Conservation (phyloP, 2,329 filamentous ascomycete genomes). For the Fusarium sp. region DNA sequence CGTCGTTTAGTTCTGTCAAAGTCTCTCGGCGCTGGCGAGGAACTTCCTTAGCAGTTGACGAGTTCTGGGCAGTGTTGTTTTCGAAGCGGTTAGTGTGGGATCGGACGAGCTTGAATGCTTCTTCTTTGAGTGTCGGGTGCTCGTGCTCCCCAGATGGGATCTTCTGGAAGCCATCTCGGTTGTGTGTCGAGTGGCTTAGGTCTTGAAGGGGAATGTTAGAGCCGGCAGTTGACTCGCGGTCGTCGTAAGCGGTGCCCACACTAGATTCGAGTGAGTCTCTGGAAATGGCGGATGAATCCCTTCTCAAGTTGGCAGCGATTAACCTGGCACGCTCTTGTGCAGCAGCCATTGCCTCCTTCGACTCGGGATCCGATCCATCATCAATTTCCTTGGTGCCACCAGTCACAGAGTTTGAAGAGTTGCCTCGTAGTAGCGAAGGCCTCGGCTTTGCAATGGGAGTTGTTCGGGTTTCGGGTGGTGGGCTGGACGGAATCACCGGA, state of each 20-base stretch:
- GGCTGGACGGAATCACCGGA: conserved; percentile 29
- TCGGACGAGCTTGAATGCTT: conserved; percentile 58
- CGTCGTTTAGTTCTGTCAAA: conserved; percentile 53
- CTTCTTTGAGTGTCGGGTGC: conserved; percentile 40
- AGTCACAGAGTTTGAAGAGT: conserved; percentile 54
- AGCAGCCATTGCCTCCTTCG: conserved; percentile 51
- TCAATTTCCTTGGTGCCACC: conserved; percentile 38
- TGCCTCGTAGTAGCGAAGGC: conserved; percentile 58
- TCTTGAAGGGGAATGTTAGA: conserved; percentile 50
- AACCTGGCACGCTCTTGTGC: conserved; percentile 58
- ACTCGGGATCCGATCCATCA: conserved; percentile 45
- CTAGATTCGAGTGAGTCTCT: conserved; percentile 55
- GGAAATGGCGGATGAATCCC: conserved; percentile 50
- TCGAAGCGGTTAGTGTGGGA: conserved; percentile 53
- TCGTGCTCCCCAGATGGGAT: conserved; percentile 21
- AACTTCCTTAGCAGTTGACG: conserved; percentile 22
- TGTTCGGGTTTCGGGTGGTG: conserved; percentile 28
- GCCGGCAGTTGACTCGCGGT: conserved; percentile 41
- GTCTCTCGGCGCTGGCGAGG: conserved; percentile 27
- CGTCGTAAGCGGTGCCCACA: conserved; percentile 45
- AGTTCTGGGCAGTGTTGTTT: conserved; percentile 14
- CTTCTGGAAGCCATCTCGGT: conserved; percentile 36
- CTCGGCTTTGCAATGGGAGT: conserved; percentile 46
- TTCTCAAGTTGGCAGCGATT: conserved; percentile 55
- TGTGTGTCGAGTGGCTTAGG: conserved; percentile 35